These are phyloP conservation scores for Clonostachys rosea DNA, from an alignment of 2,329 filamentous ascomycete genomes.

Conservation along the genomic window DNA sequence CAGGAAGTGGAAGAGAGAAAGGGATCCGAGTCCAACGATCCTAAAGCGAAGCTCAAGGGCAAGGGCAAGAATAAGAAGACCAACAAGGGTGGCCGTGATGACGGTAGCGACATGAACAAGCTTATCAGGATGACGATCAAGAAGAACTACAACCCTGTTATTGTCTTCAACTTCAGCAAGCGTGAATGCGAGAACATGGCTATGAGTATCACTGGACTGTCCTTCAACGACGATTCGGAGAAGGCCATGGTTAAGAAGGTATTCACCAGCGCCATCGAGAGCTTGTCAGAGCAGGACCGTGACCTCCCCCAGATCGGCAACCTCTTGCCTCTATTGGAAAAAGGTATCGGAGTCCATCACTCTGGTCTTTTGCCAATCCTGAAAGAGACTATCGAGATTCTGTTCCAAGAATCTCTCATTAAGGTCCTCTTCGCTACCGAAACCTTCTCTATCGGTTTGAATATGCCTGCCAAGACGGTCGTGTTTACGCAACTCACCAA, in stretches of 20 bases:
- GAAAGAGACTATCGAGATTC: constrained; percentile 97
- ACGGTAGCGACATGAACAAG: constrained; percentile 85
- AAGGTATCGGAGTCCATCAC: constrained; percentile 96
- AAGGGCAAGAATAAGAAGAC: constrained; percentile 89
- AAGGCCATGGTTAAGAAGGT: constrained; percentile 93
- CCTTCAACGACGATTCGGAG: constrained; percentile 95
- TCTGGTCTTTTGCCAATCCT: constrained; percentile 91
- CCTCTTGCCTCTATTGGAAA: constrained; percentile 80
- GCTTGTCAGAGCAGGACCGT: constrained; percentile 87
- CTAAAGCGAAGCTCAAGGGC: constrained; percentile 75
- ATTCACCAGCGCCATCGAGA: constrained; percentile 89
- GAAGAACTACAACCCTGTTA: constrained; percentile 95
- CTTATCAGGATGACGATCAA: constrained; percentile 99
- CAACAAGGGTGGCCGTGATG: constrained; percentile 78
- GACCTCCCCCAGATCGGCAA: constrained; percentile 85
- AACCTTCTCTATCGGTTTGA: constrained; percentile 96
- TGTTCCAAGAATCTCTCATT: constrained; percentile 97
- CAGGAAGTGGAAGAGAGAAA: constrained; percentile 81
- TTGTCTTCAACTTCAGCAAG: constrained; percentile 99
- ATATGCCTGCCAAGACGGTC: constrained; percentile 99
- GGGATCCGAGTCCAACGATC: constrained; percentile 76
- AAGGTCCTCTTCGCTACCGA: constrained; percentile 98
- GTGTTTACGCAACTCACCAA: constrained; percentile 98
- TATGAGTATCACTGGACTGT: constrained; percentile 77
- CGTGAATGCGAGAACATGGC: constrained; percentile 91